Base-by-base conservation (phyloP, 2,329 filamentous ascomycete species). In the Diaporthe vaccinii region DNA sequence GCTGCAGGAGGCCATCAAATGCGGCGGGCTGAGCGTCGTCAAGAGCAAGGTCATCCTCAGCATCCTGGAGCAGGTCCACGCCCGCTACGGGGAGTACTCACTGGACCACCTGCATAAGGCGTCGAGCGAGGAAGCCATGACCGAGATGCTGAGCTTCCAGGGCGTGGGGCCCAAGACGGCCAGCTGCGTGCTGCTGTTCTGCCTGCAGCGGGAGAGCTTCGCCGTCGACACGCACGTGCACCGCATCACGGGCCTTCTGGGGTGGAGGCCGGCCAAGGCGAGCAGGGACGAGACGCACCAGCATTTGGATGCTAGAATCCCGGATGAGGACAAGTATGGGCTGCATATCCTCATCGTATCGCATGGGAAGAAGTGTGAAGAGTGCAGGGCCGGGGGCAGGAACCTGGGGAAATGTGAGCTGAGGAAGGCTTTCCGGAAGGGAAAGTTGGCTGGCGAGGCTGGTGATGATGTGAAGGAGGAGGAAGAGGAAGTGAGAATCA, bases 1-100 rank as follows among this genome's bases (percentile, higher is more conserved):
- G 77, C 82, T 89, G 8, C 83, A 86, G 76, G 86, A 91, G 78
- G 90, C 93, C 0, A 95, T 96, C 80, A 91, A 91, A 81, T 87
- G 87, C 34, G 94, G 94, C 41, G 94, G 94, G 0, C 85, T 96
- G 1, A 92, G 91, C 20, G 89, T 89, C 49, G 87, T 90, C n/a
- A 97, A 96, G 83, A 93, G 91, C 80, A 92, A 90, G 75, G 91
- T 92, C 78, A 94, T 96, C 78, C 90, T 95, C 78, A 83, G 85
- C 49, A 92, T 95, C 72, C 84, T 96, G 79, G 85, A 89, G 65
- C 92, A 94, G 80, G 93, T 92, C 51, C 86, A 90, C 71, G 81
- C 78, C 31, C 78, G 79, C 41, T 82, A 87, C 79, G 86, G 86
- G 5, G 59, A 28, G 1, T 88, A 87, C 78, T 86, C 86, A 22